Evolutionary conservation across 1,284 basidiomycete genomes (phyloP).

Genomic region (Apiotrichum veenhuisii): DNA sequence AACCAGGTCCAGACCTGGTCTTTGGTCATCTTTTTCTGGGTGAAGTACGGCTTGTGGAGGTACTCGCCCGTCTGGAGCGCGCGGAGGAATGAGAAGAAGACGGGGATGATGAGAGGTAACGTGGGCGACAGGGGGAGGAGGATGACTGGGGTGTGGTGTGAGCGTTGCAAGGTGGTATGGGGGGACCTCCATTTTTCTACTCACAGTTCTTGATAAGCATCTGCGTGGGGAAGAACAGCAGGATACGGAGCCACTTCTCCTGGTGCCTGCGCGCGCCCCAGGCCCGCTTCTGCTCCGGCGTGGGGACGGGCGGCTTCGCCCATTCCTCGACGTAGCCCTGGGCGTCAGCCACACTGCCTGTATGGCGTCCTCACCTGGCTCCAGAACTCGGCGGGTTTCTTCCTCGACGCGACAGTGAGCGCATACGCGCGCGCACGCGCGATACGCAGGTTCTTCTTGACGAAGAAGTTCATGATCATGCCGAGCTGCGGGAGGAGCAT

Average conservation of each 20-base stretch:
- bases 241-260: conserved; percentile 46
- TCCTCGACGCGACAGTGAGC: conserved; percentile 71
- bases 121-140: conserved; percentile 62
- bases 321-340: conserved; percentile 80
- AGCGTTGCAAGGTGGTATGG: not conserved
- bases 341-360: not conserved
- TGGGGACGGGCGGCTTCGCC: conserved; percentile 60
- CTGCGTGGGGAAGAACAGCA: conserved; percentile 55
- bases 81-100: conserved; percentile 63
- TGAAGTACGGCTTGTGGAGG: conserved; percentile 73
- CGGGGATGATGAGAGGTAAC: conserved; percentile 65
- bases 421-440: conserved; percentile 67
- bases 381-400: conserved; percentile 79
- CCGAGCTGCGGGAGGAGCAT: conserved; percentile 69
- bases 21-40: conserved; percentile 70
- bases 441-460: conserved; percentile 69
- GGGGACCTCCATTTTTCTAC: conserved; percentile 18
- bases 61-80: conserved; percentile 65
- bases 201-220: conserved; percentile 56
- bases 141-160: conserved; percentile 55
- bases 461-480: conserved; percentile 69
- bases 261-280: conserved; percentile 20
- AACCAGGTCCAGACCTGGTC: conserved; percentile 68
- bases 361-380: conserved; percentile 30
- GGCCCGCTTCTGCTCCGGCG: conserved; percentile 29